Evolutionary conservation across 495 filamentous ascomycete species (phyloP).

Genomic region (Clavariopsis aquatica): DNA sequence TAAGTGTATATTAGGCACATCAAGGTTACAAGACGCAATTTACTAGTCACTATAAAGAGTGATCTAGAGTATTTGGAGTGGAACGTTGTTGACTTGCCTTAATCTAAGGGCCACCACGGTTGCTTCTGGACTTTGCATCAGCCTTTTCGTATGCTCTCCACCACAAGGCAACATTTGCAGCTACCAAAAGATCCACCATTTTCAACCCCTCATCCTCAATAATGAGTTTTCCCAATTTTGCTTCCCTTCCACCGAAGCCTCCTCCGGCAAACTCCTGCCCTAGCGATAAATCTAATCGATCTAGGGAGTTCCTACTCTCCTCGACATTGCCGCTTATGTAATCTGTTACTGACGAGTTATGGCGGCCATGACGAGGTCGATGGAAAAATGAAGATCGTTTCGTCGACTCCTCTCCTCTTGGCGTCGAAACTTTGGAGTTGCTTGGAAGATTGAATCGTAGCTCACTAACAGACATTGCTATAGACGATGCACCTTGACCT

Average conservation of each 20-base stretch:
- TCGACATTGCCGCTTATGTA: slow-evolving; percentile 6
- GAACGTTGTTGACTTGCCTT: not conserved
- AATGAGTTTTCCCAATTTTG: slow-evolving; percentile 90
- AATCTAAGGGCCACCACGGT: not conserved
- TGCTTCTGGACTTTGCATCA: slow-evolving; percentile 8
- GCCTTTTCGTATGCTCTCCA: slow-evolving; percentile 81
- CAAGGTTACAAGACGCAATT: not conserved
- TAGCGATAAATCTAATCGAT: slow-evolving; percentile 67
- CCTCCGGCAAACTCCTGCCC: slow-evolving; percentile 79
- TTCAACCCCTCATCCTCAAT: slow-evolving; percentile 88
- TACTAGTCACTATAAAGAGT: not conserved
- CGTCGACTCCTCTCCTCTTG: slow-evolving; percentile 32
- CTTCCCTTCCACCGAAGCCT: slow-evolving; percentile 77
- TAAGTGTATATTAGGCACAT: no score
- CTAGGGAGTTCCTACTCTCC: slow-evolving; percentile 32
- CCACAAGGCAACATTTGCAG: slow-evolving; percentile 88
- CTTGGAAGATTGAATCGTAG: slow-evolving; percentile 71
- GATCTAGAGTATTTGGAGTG: not conserved
- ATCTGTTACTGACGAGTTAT: slow-evolving; percentile 34
- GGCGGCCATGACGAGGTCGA: slow-evolving; percentile 27
- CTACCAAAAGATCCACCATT: slow-evolving; percentile 92
- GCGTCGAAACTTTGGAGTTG: slow-evolving; percentile 27
- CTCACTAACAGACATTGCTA: slow-evolving; percentile 69
- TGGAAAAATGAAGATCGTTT: slow-evolving; percentile 35
- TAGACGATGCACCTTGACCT: slow-evolving; percentile 39